phyloP scores from a whole-genome alignment of 2,329 filamentous ascomycete species.

The Fusarium chlamydosporum region DNA sequence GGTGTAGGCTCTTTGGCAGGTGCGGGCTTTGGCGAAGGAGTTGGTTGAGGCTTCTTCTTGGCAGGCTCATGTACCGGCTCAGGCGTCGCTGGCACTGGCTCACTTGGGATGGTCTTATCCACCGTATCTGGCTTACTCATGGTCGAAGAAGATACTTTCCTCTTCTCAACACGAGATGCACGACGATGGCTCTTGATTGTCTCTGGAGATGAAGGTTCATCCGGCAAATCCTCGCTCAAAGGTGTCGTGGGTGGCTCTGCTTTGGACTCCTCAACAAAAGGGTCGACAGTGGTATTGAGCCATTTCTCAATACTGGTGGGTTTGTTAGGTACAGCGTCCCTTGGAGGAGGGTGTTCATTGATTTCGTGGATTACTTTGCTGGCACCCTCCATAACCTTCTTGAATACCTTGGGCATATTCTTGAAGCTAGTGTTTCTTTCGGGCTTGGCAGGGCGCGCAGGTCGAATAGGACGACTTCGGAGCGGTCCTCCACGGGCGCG shows the following conservation, averaged over 20 bases:
- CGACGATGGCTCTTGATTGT: slow-evolving; percentile 44
- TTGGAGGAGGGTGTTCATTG: slow-evolving; percentile 64
- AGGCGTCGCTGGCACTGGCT: slow-evolving; percentile 15
- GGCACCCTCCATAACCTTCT: slow-evolving; percentile 74
- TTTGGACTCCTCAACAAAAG: slow-evolving; percentile 66
- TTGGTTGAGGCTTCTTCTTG: slow-evolving; percentile 21
- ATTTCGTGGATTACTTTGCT: slow-evolving; percentile 75
- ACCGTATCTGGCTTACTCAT: slow-evolving; percentile 38
- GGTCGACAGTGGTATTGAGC: slow-evolving; percentile 74
- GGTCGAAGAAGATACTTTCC: slow-evolving; percentile 43
- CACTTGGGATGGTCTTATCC: slow-evolving; percentile 26
- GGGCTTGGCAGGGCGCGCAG: slow-evolving; percentile 57
- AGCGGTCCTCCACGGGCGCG: slow-evolving; percentile 60
- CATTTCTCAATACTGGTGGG: slow-evolving; percentile 76
- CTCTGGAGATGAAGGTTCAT: slow-evolving; percentile 40
- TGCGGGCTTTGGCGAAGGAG: slow-evolving; percentile 25
- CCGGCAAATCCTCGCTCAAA: slow-evolving; percentile 23
- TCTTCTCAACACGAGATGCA: slow-evolving; percentile 47
- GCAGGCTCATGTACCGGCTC: slow-evolving; percentile 20
- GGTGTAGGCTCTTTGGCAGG: slow-evolving; percentile 28
- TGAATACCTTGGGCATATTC: slow-evolving; percentile 72
- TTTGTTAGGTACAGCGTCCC: slow-evolving; percentile 65
- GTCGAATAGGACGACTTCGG: slow-evolving; percentile 57
- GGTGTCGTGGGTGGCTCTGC: slow-evolving; percentile 34
- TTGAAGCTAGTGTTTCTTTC: slow-evolving; percentile 71